phyloP scores from a whole-genome alignment of 768 basidiomycete genomes.

The Pleurotus citrinopileatus region DNA sequence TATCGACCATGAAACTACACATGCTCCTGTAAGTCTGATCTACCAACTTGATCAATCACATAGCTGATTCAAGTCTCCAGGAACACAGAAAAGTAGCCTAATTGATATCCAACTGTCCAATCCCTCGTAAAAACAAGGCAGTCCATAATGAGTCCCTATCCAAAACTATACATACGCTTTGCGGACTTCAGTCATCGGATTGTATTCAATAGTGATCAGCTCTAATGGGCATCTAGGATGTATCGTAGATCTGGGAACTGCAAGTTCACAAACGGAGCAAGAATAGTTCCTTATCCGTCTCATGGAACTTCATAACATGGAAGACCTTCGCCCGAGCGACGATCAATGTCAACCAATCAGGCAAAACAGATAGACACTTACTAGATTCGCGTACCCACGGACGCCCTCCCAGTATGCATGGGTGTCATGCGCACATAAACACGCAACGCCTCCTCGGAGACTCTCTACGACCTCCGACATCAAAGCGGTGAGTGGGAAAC shows the following conservation, averaged over 20 bases:
- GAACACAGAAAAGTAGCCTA: slow-evolving; percentile 47
- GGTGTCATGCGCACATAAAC: not conserved
- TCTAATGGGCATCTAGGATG: not conserved
- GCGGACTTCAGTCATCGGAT: not conserved
- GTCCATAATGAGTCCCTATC: not conserved
- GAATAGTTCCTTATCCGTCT: not conserved
- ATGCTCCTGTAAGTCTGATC: slow-evolving; percentile 41
- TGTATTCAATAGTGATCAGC: not conserved
- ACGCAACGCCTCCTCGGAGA: not conserved
- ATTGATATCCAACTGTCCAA: not conserved
- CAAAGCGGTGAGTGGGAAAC: not conserved
- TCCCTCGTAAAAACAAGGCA: not conserved
- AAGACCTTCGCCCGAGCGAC: not conserved
- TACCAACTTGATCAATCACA: not conserved
- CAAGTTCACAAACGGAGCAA: not conserved
- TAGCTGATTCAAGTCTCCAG: slow-evolving; percentile 20
- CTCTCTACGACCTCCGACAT: not conserved
- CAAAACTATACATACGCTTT: not conserved
- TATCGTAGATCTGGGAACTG: not conserved
- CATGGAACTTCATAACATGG: not conserved
- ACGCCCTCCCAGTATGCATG: not conserved
- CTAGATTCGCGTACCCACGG: not conserved
- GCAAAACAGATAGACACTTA: not conserved
- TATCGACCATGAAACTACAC: slow-evolving; percentile 88
- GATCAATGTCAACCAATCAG: not conserved